These are phyloP conservation scores for Knoxdaviesia capensis DNA, from an alignment of 2,329 filamentous ascomycete genomes.

Conservation along the genomic window DNA sequence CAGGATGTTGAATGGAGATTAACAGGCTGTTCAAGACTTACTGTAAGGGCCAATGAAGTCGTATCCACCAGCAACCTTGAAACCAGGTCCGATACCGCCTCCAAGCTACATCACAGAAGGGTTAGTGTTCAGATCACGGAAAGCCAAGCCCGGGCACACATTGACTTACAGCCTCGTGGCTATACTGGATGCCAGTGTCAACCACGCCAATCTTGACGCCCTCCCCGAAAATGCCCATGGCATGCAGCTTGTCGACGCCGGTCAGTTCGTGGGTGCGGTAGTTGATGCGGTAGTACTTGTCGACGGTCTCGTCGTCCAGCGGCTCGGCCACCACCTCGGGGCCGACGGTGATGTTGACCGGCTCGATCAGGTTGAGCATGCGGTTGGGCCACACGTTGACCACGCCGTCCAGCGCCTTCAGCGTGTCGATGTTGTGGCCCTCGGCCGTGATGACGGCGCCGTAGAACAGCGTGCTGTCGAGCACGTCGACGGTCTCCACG, in stretches of 20 bases:
- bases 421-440: conserved; percentile 12
- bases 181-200: conserved; percentile 20
- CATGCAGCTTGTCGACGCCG: conserved; percentile 17
- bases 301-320: background rate
- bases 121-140: conserved; percentile 11
- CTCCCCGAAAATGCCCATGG: conserved; percentile 16
- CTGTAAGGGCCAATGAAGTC: conserved; percentile 13
- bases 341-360: too few relatives aligned
- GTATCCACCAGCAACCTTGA: conserved; percentile 16
- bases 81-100: conserved; percentile 17
- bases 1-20: too few relatives aligned
- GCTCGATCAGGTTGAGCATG: too few relatives aligned
- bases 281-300: conserved; percentile 14
- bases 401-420: conserved; percentile 14
- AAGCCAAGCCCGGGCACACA: conserved; percentile 5
- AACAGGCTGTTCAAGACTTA: conserved; percentile 2
- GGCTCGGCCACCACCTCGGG: too few relatives aligned
- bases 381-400: conserved; percentile 15
- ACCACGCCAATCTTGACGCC: conserved; percentile 18
- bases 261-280: conserved; percentile 16
- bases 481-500: background rate
- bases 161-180: conserved; percentile 9
- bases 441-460: conserved; percentile 16
- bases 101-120: conserved; percentile 12
- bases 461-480: conserved; percentile 13